phyloP scores from a whole-genome alignment of 768 basidiomycete genomes.

The Podaxis sp. region DNA sequence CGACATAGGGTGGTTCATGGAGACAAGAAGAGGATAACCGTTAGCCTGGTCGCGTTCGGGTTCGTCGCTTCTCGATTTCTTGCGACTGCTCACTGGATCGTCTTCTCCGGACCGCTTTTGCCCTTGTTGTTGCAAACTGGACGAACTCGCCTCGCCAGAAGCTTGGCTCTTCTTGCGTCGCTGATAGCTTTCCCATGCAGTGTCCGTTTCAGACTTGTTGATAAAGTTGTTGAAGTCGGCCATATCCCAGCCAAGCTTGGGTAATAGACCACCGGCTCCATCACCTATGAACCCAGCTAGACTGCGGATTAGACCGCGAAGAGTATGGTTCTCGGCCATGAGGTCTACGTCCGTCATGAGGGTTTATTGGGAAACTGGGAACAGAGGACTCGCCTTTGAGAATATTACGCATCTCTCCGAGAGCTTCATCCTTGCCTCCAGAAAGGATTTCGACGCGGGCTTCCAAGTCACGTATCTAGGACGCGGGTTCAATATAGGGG shows the following conservation, averaged over 20 bases:
- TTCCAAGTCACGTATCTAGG: constrained; percentile 90
- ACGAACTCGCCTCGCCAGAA: constrained; percentile 19
- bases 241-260: constrained; percentile 75
- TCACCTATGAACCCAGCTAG: constrained; percentile 84
- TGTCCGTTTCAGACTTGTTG: constrained; percentile 87
- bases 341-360: constrained; percentile 46
- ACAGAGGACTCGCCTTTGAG: constrained; percentile 52
- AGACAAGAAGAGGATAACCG: constrained; percentile 54
- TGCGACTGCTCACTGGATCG: constrained; percentile 36
- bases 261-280: constrained; percentile 72
- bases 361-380: constrained; percentile 2
- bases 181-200: constrained; percentile 88
- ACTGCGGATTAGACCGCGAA: constrained; percentile 73
- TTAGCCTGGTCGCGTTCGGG: constrained; percentile 28
- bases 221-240: constrained; percentile 78
- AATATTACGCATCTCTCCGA: constrained; percentile 78
- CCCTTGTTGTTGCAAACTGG: constrained; percentile 16
- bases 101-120: constrained; percentile 57
- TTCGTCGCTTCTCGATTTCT: constrained; percentile 48
- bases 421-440: constrained; percentile 85
- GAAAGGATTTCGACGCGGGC: constrained; percentile 93
- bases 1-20: constrained; percentile 40
- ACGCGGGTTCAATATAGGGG: not conserved
- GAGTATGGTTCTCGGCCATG: constrained; percentile 84
- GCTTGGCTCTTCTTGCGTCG: constrained; percentile 48